Evolutionary conservation across 768 basidiomycete genomes (phyloP), one percentile per base, ranked within the genome.

Genomic region (Termitomyces eurrhizus): DNA sequence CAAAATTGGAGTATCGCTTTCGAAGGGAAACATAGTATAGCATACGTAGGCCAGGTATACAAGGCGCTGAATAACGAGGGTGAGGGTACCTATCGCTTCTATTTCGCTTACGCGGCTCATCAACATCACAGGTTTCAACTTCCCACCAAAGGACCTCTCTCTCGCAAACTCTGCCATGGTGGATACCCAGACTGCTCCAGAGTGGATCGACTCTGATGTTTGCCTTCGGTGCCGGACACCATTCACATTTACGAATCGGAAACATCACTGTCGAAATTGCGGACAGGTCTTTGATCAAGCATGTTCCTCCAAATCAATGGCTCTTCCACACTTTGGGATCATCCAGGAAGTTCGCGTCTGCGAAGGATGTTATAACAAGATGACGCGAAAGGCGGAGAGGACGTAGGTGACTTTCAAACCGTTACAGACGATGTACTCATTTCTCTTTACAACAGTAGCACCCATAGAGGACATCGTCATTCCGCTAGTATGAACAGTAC

Each of bases 211-310:
- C 71, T 94, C 94, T 0, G 93, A 97, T 50, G 85, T 95, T 16
- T 99, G 97, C 72, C 84, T 96, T 60, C 86, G 94, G 21, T 99
- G 97, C 73, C 85, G 97, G 18, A 88, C 90, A 0, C 72, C 92
- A 0, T 99, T 99, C 73, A 85, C 88, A 0, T 95, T 98, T 71
- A 97, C 95, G 35, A 98, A 98, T 70, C 84, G 97, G 54, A 98
- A 98, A 71, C 97, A 99, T 68, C 97, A 99, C 69, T 99, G 97
- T 71, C 86, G 97, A 14, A 98, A 98, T 72, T 99, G 97, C 74
- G 97, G 97, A 8, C 88, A 90, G 70, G 94, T 98, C 14, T 98
- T 97, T 69, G 96, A 98, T 74, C 93, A 95, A 57, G 81, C 85
- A 45, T 99, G 97, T 72, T 95, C 93, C 0, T 88, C 90, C 37